Conservation (phyloP, 495 filamentous ascomycete genomes). For the Pyrenula aspistea region DNA sequence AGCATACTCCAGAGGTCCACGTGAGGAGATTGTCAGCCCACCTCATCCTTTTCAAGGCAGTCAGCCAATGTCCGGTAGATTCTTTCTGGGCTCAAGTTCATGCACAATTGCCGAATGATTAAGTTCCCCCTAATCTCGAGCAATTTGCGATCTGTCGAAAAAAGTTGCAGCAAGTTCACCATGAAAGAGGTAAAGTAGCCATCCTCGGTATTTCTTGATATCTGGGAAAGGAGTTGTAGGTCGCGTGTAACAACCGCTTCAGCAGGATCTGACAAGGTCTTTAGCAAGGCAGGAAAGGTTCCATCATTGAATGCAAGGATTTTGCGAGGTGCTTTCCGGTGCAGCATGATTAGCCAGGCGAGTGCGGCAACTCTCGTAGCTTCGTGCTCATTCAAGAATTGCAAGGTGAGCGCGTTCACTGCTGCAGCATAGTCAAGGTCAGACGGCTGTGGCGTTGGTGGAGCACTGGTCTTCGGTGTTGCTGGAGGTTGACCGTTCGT, state of each 20-base stretch:
- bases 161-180: conserved; percentile 90
- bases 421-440: conserved; percentile 95
- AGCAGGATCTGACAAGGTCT: conserved; percentile 90
- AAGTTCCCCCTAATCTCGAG: conserved; percentile 89
- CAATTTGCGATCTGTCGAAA: conserved; percentile 82
- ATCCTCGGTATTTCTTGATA: conserved; percentile 91
- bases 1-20: background rate
- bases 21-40: conserved; percentile 11
- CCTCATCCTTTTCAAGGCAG: conserved; percentile 93
- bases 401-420: conserved; percentile 85
- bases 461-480: conserved; percentile 30
- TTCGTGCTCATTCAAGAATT: conserved; percentile 95
- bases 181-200: conserved; percentile 97
- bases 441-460: conserved; percentile 30
- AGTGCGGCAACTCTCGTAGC: conserved; percentile 87
- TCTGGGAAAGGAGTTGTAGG: conserved; percentile 87
- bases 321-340: conserved; percentile 86
- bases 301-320: conserved; percentile 94
- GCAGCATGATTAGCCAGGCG: conserved; percentile 95
- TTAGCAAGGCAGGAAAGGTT: conserved; percentile 90
- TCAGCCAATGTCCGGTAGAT: conserved; percentile 96
- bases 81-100: conserved; percentile 82
- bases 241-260: conserved; percentile 95
- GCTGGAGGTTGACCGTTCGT: conserved; percentile 22
- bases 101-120: conserved; percentile 90